Evolutionary conservation across 1,139 yeast species (phyloP).

Genomic region (Ogataea hybrid): DNA sequence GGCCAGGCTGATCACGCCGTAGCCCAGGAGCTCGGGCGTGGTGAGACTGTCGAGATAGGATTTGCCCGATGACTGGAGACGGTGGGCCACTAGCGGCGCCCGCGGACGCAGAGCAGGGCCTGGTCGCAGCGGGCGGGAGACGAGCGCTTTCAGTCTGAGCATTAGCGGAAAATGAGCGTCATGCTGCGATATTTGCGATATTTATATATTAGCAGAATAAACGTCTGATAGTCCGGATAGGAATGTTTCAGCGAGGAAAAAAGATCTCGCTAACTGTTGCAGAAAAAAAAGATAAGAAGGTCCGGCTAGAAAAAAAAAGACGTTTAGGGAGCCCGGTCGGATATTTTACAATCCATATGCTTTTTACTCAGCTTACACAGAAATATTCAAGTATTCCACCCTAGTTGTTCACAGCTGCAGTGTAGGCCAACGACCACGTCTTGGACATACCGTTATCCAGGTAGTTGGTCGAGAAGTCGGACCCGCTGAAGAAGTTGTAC

Average conservation of each 20-base stretch:
- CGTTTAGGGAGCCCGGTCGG: too few species aligned
- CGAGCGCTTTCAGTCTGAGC: not conserved
- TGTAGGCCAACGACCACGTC: constrained; percentile 58
- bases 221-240: not conserved
- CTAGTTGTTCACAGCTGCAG: constrained; percentile 36
- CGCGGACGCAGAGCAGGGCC: not conserved
- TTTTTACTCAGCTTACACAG: not conserved
- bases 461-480: constrained; percentile 35
- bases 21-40: constrained; percentile 50
- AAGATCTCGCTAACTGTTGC: constrained; percentile 8
- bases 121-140: not conserved
- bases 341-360: not conserved
- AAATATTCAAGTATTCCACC: not conserved
- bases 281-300: too few species aligned
- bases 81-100: not conserved
- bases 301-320: too few species aligned
- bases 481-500: constrained; percentile 55
- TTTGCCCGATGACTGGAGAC: not conserved
- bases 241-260: constrained; percentile 8
- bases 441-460: constrained; percentile 58
- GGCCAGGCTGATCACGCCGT: constrained; percentile 64
- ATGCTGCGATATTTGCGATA: not conserved
- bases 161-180: not conserved
- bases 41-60: constrained; percentile 29
- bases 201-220: not conserved